Base-by-base conservation (phyloP, 371 early-diverging fungal genomes). In the Mucor velutinosus region DNA sequence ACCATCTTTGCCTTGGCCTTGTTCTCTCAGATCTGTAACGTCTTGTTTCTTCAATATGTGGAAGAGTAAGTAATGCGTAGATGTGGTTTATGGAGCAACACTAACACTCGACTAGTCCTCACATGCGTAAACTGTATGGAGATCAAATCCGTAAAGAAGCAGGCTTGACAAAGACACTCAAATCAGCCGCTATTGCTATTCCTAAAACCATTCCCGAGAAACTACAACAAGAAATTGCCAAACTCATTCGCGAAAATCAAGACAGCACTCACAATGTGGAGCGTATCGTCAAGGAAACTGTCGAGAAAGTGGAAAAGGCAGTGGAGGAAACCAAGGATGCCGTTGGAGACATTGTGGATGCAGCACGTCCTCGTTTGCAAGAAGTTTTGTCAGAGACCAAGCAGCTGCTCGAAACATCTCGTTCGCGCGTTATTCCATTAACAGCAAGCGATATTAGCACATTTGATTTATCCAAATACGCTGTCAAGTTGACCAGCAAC, bases 81-180 rank as follows among this genome's bases (percentile, higher is more conserved):
- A 1, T 8, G n/a, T 47, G 10, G 10, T 21, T 3, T 47, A 19
- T 47, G 10, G 12, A 47, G 0, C 3, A 0, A 30, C 57, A 25
- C 35, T 32, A 23, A 37, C 29, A 6, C 47, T 14, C 41, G 12
- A 35, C 0, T 59, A 80, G 85, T 27, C 95, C 95, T 43, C 94
- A 95, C 69, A 92, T 94, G 92, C 83, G 86, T 19, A 87, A 86
- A 69, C 72, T 93, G 33, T 97, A 96, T 74, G 96, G 97, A 2
- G 79, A 85, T 37, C 85, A 88, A 61, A 76, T 94, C 49, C 89
- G 92, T 57, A 86, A 87, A 49, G 92, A 93, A 64, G 93, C 91
- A 10, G 95, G 94, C 5, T 84, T 93, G 17, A 83, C 88, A 64
- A 88, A 87, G 60, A 83, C 84, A 0, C 78, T 89, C 32, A 74